phyloP scores from a whole-genome alignment of 768 basidiomycete genomes.

The Tylopilus subfusipes region DNA sequence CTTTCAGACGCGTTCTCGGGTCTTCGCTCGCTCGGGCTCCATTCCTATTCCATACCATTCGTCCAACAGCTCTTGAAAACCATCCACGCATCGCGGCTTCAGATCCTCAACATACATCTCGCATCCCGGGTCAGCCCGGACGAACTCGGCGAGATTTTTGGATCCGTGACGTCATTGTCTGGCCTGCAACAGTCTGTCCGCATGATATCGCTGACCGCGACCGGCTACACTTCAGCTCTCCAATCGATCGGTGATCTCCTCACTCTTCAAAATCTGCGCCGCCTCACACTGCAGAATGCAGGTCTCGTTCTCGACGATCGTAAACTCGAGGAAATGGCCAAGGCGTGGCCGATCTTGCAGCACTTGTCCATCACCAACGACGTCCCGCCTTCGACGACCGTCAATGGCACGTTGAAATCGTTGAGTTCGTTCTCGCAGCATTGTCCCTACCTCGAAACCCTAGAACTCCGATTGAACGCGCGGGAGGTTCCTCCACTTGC shows the following conservation, averaged over 20 bases:
- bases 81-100: slow-evolving; percentile 9
- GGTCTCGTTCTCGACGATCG: slow-evolving; percentile 14
- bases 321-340: slow-evolving; percentile 15
- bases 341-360: slow-evolving; percentile 19
- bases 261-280: slow-evolving; percentile 7
- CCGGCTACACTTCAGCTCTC: slow-evolving; percentile 12
- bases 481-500: slow-evolving; percentile 10
- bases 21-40: slow-evolving; percentile 12
- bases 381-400: slow-evolving; percentile 1
- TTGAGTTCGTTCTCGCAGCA: slow-evolving; percentile 8
- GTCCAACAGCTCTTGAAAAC: slow-evolving; percentile 4
- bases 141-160: slow-evolving; percentile 7
- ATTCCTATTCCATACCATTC: slow-evolving; percentile 12
- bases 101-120: slow-evolving; percentile 15
- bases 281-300: slow-evolving; percentile 9
- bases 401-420: slow-evolving; percentile 10
- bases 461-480: slow-evolving; percentile 20
- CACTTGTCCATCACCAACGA: slow-evolving; percentile 16
- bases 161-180: slow-evolving; percentile 4
- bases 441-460: slow-evolving; percentile 15
- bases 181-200: slow-evolving; percentile 7
- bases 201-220: slow-evolving; percentile 6
- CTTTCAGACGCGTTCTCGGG: slow-evolving; percentile 2
- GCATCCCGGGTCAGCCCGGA: slow-evolving; percentile 9
- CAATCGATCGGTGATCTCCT: slow-evolving; percentile 11